phyloP scores from a whole-genome alignment of 352 stramenopile genomes.

The Phytophthora vignae region DNA sequence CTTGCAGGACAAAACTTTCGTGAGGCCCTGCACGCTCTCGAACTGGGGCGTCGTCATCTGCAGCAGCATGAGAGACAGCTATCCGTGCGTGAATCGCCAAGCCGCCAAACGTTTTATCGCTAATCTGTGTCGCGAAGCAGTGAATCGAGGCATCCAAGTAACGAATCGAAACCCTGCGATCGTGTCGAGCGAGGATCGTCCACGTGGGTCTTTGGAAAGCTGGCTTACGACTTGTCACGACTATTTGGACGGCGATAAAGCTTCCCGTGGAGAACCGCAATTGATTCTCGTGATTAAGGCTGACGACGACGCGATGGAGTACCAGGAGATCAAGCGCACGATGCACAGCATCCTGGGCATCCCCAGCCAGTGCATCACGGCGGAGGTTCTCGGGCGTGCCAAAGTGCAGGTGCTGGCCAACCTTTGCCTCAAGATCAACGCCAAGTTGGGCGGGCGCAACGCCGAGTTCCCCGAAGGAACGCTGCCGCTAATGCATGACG shows the following conservation, averaged over 20 bases:
- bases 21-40: background rate
- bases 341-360: background rate
- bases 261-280: background rate
- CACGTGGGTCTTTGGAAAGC: background rate
- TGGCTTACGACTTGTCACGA: background rate
- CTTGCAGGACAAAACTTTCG: background rate
- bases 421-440: background rate
- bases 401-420: background rate
- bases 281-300: background rate
- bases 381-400: background rate
- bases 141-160: conserved; percentile 9
- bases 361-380: background rate
- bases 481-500: background rate
- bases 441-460: background rate
- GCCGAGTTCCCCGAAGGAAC: background rate
- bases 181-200: background rate
- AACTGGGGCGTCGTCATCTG: background rate
- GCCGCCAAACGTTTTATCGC: background rate
- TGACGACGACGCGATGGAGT: background rate
- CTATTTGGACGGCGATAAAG: background rate
- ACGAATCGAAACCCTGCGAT: background rate
- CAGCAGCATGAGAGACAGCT: background rate
- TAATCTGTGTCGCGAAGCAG: background rate
- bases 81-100: background rate
- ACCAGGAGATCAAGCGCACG: background rate